Evolutionary conservation across 2,329 filamentous ascomycete species (phyloP).

Genomic region (Trichoderma afroharzianum): DNA sequence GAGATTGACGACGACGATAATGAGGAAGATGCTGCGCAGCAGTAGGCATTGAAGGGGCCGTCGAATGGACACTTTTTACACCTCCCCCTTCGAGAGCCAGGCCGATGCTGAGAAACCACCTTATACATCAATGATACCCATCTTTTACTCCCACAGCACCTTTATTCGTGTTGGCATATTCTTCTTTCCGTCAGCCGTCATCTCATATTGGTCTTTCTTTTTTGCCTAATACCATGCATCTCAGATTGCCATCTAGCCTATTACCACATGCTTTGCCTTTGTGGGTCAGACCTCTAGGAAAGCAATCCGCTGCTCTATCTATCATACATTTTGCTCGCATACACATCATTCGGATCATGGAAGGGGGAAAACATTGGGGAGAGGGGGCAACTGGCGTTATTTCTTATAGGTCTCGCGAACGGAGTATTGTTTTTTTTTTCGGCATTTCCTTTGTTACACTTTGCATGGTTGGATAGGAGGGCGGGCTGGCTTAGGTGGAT

Average conservation of each 20-base stretch:
- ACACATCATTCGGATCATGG: neutral
- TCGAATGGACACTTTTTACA: neutral
- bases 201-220: neutral
- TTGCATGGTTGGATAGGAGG: neutral
- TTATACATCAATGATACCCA: slow-evolving; percentile 18
- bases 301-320: neutral
- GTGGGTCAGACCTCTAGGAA: neutral
- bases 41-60: neutral
- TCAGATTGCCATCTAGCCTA: neutral
- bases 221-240: neutral
- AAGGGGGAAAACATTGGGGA: neutral
- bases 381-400: neutral
- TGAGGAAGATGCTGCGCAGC: slow-evolving; percentile 19
- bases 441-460: neutral
- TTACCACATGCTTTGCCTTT: neutral
- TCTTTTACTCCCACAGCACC: neutral
- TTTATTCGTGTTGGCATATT: neutral
- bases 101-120: neutral
- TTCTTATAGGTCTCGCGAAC: neutral
- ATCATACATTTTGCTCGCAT: neutral
- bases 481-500: neutral
- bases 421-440: neutral
- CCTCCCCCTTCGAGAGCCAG: neutral
- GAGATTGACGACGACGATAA: slow-evolving; percentile 26
- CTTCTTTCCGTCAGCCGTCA: neutral